Evolutionary conservation across 441 rosid genomes (phyloP), one percentile per base, ranked within the genome.

Genomic region (Corymbia citriodora): DNA sequence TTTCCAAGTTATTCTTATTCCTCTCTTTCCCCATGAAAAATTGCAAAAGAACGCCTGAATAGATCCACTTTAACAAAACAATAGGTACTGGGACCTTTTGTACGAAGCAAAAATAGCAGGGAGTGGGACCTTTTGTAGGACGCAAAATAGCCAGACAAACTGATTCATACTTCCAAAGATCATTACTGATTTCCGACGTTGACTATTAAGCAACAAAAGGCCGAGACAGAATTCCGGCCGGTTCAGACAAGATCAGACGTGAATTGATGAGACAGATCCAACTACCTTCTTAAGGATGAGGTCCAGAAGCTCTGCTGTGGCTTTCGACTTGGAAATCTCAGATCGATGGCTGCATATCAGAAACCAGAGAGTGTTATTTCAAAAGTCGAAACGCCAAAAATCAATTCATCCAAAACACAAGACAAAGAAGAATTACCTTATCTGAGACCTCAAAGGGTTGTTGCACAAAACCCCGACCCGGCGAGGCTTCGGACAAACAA

Each of bases 401-500:
- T 10, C 88, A 57, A 21, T 33, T 48, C 33, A 29, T 17, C 63
- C 50, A 54, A 21, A 21, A 49, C 19, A 89, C 79, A 63, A 68
- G 59, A 74, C 61, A 13, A 72, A 40, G 65, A 83, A 45, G 63
- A 87, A 72, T 85, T 90, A 93, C 95, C 93, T 89, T 45, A 50
- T 48, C 36, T 90, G 94, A 63, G 88, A 92, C 90, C 90, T 88
- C 90, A 88, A 89, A 14, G 55, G 89, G 72, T 88, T 89, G 65
- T 53, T 87, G 9, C 87, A 25, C 68, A 86, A 83, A 91, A 68
- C 21, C 88, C 90, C 90, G 11, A 92, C 55, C 27, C 93, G 93
- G 89, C 93, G 94, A 87, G 94, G 95, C 93, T 90, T 94, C 74
- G 95, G 95, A 89, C 94, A 93, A 93, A 92, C 91, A 61, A 94